Evolutionary conservation across 495 filamentous ascomycete species (phyloP).

Genomic region (Trichoderma gamsii): DNA sequence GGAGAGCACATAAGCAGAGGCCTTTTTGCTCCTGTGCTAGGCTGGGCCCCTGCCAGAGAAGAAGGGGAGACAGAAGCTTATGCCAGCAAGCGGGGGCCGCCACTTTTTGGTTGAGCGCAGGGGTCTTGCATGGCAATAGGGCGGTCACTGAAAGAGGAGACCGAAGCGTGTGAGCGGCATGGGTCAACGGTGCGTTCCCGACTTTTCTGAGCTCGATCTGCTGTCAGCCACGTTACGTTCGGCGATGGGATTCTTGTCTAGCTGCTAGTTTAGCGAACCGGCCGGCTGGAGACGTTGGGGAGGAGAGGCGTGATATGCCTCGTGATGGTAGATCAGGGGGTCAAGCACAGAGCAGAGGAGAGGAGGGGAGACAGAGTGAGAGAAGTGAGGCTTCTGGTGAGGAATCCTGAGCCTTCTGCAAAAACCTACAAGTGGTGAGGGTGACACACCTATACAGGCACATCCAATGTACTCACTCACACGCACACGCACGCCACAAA

Average conservation of each 20-base stretch:
- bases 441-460: no score
- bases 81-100: conserved; percentile 5
- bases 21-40: neutral
- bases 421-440: no score
- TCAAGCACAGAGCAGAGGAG: neutral
- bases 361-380: neutral
- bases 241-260: neutral
- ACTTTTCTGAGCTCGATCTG: conserved; percentile 6
- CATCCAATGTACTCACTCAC: no score
- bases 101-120: conserved; percentile 4
- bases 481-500: no score
- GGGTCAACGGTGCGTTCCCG: neutral
- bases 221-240: conserved; percentile 5
- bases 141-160: conserved; percentile 9
- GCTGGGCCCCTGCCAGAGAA: neutral
- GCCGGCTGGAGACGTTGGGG: neutral
- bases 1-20: neutral
- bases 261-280: conserved; percentile 1
- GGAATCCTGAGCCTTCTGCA: no score
- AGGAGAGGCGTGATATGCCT: neutral
- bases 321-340: neutral
- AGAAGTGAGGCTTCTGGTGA: neutral
- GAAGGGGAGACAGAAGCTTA: neutral
- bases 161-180: neutral
- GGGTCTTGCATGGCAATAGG: conserved; percentile 9